Conservation (phyloP, 2,329 filamentous ascomycete species). For the Paramyrothecium sp. region DNA sequence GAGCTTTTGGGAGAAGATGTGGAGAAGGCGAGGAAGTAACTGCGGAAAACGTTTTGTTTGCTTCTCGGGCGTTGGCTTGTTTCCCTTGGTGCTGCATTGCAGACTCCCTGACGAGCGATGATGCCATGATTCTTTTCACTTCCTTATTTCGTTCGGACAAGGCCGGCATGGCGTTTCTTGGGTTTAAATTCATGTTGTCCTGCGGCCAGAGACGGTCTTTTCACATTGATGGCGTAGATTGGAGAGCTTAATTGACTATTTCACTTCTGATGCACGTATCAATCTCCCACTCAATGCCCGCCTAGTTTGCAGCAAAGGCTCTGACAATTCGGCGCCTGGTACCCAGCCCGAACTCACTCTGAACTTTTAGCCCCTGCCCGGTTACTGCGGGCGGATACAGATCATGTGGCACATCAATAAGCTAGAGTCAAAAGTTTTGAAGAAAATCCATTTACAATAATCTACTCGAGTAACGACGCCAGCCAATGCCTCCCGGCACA, state of each 20-base stretch:
- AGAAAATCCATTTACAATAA: background rate
- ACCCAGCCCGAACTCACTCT: too few species aligned
- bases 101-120: background rate
- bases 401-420: too few species aligned
- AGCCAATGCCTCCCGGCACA: background rate
- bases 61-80: slow-evolving; percentile 4
- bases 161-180: background rate
- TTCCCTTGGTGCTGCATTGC: slow-evolving; percentile 10
- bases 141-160: too few species aligned
- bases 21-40: slow-evolving; percentile 32
- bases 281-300: too few species aligned
- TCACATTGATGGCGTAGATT: background rate
- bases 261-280: too few species aligned
- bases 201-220: background rate
- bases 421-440: too few species aligned
- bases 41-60: background rate
- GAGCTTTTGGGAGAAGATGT: slow-evolving; percentile 56
- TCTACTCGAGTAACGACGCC: background rate
- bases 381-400: too few species aligned
- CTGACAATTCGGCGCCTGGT: too few species aligned
- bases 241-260: background rate
- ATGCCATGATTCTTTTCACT: background rate
- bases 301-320: too few species aligned
- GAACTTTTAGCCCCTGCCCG: too few species aligned
- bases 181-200: background rate